A percentile compares a stretch with the other conserved stretches of the same genome.
These are phyloP conservation scores for Xylariaceae sp. DNA, from an alignment of 2,329 filamentous ascomycete genomes.

Conservation along the genomic window DNA sequence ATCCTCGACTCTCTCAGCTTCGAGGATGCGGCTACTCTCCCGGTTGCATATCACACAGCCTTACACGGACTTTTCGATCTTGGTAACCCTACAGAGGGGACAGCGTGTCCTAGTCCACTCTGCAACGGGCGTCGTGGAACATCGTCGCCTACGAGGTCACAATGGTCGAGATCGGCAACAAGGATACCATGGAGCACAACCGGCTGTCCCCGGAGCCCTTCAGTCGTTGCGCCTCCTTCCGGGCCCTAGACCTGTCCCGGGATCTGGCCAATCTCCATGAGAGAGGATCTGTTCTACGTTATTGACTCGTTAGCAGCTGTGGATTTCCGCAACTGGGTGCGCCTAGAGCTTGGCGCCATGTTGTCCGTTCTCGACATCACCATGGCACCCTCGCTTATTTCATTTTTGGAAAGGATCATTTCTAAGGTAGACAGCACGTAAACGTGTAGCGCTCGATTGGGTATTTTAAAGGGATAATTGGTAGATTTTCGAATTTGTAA, in stretches of 20 bases:
- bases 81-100: background rate
- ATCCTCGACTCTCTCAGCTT: background rate
- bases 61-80: conserved; percentile 1
- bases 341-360: background rate
- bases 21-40: background rate
- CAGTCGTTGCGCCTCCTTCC: conserved; percentile 21
- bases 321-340: background rate
- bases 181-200: conserved; percentile 21
- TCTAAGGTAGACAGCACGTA: background rate
- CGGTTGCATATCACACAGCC: conserved; percentile 1
- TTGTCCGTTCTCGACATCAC: background rate
- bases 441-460: too few species aligned
- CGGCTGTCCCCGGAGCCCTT: conserved; percentile 27
- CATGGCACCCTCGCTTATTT: background rate
- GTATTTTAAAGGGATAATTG: too few species aligned
- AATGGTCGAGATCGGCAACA: conserved; percentile 27
- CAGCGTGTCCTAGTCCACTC: conserved; percentile 4
- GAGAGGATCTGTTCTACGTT: background rate
- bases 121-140: conserved; percentile 14
- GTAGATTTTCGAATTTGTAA: too few species aligned
- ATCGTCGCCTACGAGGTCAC: conserved; percentile 24
- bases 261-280: too few species aligned
- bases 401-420: background rate
- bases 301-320: conserved; percentile 1
- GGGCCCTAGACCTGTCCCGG: conserved; percentile 20